Conservation (phyloP, 768 basidiomycete genomes). For the Leccinum disarticulatum region DNA sequence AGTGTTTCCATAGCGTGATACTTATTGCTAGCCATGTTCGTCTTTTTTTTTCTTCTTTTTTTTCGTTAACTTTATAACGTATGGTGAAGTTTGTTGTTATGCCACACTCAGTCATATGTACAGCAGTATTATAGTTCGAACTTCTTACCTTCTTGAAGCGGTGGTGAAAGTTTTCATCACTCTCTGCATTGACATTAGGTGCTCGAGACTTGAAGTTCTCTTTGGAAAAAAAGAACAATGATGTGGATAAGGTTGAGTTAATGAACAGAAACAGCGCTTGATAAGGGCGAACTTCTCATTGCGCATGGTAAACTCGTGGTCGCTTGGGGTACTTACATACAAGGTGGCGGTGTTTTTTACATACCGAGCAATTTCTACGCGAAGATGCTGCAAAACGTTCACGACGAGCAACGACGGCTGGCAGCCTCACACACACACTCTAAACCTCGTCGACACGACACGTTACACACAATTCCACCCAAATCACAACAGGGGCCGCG, state of each 20-base stretch:
- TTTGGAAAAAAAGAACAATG: neutral
- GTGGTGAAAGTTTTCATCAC: neutral
- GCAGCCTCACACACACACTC: neutral
- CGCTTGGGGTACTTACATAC: too few species aligned
- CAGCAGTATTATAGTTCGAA: neutral
- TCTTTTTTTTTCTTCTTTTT: slow-evolving; percentile 3
- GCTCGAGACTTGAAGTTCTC: neutral
- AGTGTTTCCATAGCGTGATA: slow-evolving; percentile 5
- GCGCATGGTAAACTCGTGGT: neutral
- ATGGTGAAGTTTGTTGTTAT: slow-evolving; percentile 2
- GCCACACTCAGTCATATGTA: slow-evolving; percentile 5
- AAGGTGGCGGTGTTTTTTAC: slow-evolving; percentile 3
- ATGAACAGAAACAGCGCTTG: neutral
- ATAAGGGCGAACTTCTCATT: neutral
- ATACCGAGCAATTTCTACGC: neutral
- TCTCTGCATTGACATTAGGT: neutral
- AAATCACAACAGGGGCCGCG: neutral
- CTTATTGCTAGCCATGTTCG: slow-evolving; percentile 4
- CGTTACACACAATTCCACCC: neutral
- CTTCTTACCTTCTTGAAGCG: neutral
- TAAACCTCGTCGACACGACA: slow-evolving; percentile 1
- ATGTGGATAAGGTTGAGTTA: neutral
- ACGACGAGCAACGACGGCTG: slow-evolving; percentile 1
- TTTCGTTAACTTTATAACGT: slow-evolving; percentile 18
- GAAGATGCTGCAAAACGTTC: neutral